Evolutionary conservation across 305 asterid genomes (phyloP).

Genomic region (Fraxinus latifolia): DNA sequence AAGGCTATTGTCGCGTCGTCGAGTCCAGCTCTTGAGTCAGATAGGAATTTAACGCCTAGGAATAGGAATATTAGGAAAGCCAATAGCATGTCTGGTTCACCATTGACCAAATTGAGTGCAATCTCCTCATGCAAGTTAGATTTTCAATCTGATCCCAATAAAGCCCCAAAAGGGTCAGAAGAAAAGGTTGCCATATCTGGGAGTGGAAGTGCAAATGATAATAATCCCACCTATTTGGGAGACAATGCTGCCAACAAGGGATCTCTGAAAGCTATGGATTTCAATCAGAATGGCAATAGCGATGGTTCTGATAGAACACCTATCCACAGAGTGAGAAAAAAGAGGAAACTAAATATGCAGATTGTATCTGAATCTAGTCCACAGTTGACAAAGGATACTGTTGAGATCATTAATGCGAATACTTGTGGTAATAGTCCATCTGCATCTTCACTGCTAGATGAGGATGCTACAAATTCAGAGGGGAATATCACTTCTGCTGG

Average conservation of each 20-base stretch:
- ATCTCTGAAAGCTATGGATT: slow-evolving; percentile 14
- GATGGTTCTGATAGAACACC: slow-evolving; percentile 24
- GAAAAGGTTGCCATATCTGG: slow-evolving; percentile 32
- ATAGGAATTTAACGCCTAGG: slow-evolving; percentile 25
- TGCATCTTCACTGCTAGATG: slow-evolving; percentile 19
- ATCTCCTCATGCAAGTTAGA: slow-evolving; percentile 27
- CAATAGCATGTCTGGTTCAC: slow-evolving; percentile 28
- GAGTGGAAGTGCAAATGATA: slow-evolving; percentile 17
- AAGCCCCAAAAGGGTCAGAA: slow-evolving; percentile 27
- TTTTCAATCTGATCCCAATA: slow-evolving; percentile 30
- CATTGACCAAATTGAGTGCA: slow-evolving; percentile 25
- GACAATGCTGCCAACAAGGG: slow-evolving; percentile 22
- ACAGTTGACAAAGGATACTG: slow-evolving; percentile 23
- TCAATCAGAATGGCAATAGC: slow-evolving; percentile 22
- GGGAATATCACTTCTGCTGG: slow-evolving; percentile 14
- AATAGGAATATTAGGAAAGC: slow-evolving; percentile 31
- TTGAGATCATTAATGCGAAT: slow-evolving; percentile 15
- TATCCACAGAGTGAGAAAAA: slow-evolving; percentile 32
- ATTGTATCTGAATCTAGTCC: slow-evolving; percentile 21
- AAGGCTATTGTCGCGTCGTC: slow-evolving; percentile 62
- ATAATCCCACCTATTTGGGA: slow-evolving; percentile 21
- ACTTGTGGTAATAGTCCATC: slow-evolving; percentile 18
- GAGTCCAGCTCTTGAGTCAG: slow-evolving; percentile 33
- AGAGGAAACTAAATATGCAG: slow-evolving; percentile 28
- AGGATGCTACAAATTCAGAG: slow-evolving; percentile 21